A percentile compares a stretch with the other conserved stretches of the same genome.
Evolutionary conservation across 192 early-diverging fungal species (phyloP).

Genomic region (Coemansia sp.): DNA sequence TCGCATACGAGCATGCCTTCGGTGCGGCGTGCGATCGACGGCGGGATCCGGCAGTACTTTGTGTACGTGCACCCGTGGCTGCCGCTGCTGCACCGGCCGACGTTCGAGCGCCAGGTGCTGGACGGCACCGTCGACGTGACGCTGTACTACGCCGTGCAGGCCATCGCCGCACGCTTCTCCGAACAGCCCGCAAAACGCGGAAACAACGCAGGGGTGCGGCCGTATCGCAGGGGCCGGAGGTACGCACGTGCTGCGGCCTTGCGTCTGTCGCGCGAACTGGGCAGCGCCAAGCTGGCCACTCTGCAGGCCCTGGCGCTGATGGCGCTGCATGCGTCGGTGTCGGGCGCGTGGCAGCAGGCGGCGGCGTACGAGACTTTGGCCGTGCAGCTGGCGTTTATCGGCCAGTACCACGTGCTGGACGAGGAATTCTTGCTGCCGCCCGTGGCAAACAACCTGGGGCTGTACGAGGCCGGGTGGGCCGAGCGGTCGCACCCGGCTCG

Average conservation of each 20-base stretch:
- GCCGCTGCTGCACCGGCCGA: conserved; percentile 46
- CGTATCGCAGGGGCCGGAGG: conserved; percentile 29
- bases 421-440: conserved; percentile 51
- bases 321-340: conserved; percentile 45
- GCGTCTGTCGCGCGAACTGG: conserved; percentile 22
- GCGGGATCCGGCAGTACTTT: conserved; percentile 35
- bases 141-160: conserved; percentile 45
- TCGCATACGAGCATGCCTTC: conserved; percentile 1
- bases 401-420: conserved; percentile 49
- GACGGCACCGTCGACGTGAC: conserved; percentile 32
- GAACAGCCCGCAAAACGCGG: neutral
- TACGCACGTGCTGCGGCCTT: conserved; percentile 26
- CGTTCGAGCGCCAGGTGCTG: conserved; percentile 39
- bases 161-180: conserved; percentile 28
- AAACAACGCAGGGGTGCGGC: conserved; percentile 5
- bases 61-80: conserved; percentile 50
- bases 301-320: conserved; percentile 38
- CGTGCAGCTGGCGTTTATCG: conserved; percentile 46
- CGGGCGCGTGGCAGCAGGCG: conserved; percentile 46
- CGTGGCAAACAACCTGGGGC: conserved; percentile 40
- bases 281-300: conserved; percentile 19
- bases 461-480: conserved; percentile 45
- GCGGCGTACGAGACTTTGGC: conserved; percentile 46
- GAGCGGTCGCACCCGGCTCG: conserved; percentile 42
- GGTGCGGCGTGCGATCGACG: conserved; percentile 20